Base-by-base conservation (phyloP, 495 filamentous ascomycete species). In the Hypoxylon cercidicola region DNA sequence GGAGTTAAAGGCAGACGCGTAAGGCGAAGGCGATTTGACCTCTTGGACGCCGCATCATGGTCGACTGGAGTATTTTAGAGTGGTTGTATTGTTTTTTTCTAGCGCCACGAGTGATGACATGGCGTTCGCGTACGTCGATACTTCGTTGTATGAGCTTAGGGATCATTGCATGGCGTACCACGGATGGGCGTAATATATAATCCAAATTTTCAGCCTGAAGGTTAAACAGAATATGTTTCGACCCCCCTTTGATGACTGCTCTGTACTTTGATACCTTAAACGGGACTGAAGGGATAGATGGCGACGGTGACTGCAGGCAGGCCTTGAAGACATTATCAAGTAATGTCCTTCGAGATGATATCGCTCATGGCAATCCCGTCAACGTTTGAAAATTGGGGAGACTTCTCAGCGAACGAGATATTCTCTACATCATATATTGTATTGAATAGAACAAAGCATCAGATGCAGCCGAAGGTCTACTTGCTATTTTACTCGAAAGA, bases 1-100 rank as follows among this genome's bases (percentile, higher is more conserved):
- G 23, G 79, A 85, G 54, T 49, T 62, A 15, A 72, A 70, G 32
- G 12, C 60, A 46, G 50, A 46, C 37, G 49, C 52, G 12, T 55
- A 39, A 3, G 49, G 45, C 20, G n/a, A 11, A 32, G 30, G 30
- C 30, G 10, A 11, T 7, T 32, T 10, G 30, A 32, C 10, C 30
- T 32, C 13, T 25, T 3, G 15, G 12, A 54, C 40, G 7, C 50
- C 37, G 35, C 21, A 57, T 39, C 40, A 35, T 23, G 21, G 30
- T 7, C 47, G n/a, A 11, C 28, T 15, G 32, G 28, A 49, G 30
- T 10, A 50, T 39, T 18, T 32, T 48, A 16, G 4, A 37, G 41
- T 9, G 28, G 34, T 30, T 18, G 44, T 59, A 19, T 43, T 45
- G 40, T n/a, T 40, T 32, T 55, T 43, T 45, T 51, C 21, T 16